Conservation (phyloP, 805 yeast genomes). For the Saturnispora halmiae region DNA sequence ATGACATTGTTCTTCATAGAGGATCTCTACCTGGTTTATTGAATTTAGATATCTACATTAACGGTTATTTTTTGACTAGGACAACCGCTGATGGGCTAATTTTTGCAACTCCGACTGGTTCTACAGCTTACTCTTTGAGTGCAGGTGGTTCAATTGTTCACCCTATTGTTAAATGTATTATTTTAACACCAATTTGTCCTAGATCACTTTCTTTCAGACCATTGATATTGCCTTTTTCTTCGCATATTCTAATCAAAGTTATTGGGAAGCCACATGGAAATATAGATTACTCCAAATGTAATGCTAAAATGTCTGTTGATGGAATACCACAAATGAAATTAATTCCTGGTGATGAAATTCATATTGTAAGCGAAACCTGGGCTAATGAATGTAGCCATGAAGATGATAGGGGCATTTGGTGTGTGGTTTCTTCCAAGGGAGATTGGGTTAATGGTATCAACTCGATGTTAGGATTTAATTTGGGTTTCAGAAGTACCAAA, state of each 20-base stretch:
- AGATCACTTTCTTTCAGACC: slow-evolving; percentile 88
- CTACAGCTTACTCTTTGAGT: slow-evolving; percentile 83
- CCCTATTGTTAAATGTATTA: slow-evolving; percentile 73
- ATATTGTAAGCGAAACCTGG: slow-evolving; percentile 57
- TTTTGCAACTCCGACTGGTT: slow-evolving; percentile 87
- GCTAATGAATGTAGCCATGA: slow-evolving; percentile 33
- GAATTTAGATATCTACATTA: slow-evolving; percentile 74
- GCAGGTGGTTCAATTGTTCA: slow-evolving; percentile 92
- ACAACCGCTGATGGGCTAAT: slow-evolving; percentile 90
- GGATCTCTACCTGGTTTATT: slow-evolving; percentile 84
- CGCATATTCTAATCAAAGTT: slow-evolving; percentile 60
- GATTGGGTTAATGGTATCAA: slow-evolving; percentile 93
- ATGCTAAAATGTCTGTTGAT: slow-evolving; percentile 65
- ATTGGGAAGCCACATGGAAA: slow-evolving; percentile 37
- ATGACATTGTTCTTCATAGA: slow-evolving; percentile 80
- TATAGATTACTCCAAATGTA: slow-evolving; percentile 16
- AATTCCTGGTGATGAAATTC: slow-evolving; percentile 70
- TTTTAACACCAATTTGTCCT: slow-evolving; percentile 88
- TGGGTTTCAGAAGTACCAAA: slow-evolving; percentile 47
- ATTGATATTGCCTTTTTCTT: slow-evolving; percentile 65
- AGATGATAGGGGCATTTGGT: slow-evolving; percentile 60
- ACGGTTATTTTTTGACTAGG: slow-evolving; percentile 75
- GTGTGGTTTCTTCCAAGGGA: slow-evolving; percentile 71
- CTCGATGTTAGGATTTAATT: slow-evolving; percentile 80
- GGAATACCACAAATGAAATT: slow-evolving; percentile 70